Conservation (phyloP, 2,329 filamentous ascomycete species). For the Tolypocladium tropicale region DNA sequence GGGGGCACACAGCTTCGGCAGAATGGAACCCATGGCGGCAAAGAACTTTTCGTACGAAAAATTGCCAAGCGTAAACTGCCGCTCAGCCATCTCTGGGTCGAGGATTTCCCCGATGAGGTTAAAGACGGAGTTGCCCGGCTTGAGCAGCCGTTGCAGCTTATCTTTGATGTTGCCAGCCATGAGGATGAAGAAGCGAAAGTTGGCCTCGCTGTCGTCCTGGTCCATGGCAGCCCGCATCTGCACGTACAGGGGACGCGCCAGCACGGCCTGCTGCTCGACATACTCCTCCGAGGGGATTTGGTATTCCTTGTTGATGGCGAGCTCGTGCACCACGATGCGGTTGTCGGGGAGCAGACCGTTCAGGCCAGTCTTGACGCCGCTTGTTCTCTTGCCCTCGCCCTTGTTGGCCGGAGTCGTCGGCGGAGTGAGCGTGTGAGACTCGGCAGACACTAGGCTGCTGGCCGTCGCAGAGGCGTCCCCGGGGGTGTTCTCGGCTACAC, state of each 20-base stretch:
- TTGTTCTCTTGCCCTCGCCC: slow-evolving; percentile 24
- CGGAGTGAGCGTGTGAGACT: slow-evolving; percentile 41
- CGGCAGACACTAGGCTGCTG: slow-evolving; percentile 25
- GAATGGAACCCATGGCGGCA: slow-evolving; percentile 59
- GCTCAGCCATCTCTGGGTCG: slow-evolving; percentile 59
- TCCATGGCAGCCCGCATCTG: slow-evolving; percentile 55
- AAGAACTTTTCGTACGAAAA: slow-evolving; percentile 81
- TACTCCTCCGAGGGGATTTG: slow-evolving; percentile 55
- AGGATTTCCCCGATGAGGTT: slow-evolving; percentile 65
- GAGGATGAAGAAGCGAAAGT: slow-evolving; percentile 57
- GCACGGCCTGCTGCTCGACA: slow-evolving; percentile 42
- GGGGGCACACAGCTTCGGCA: slow-evolving; percentile 73
- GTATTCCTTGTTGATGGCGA: slow-evolving; percentile 71
- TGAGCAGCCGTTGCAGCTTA: slow-evolving; percentile 63
- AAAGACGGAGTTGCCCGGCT: slow-evolving; percentile 62
- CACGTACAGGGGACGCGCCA: slow-evolving; percentile 39
- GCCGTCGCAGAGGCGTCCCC: slow-evolving; percentile 26
- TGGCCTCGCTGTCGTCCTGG: slow-evolving; percentile 52
- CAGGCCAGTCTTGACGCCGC: slow-evolving; percentile 28
- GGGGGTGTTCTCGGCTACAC: slow-evolving; percentile 43
- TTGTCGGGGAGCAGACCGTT: slow-evolving; percentile 59
- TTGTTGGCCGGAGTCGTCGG: slow-evolving; percentile 38
- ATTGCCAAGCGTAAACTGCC: slow-evolving; percentile 58
- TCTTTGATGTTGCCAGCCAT: slow-evolving; percentile 62
- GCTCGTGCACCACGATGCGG: slow-evolving; percentile 64